Percentiles rank a stretch among this genome's conserved stretches.
These are phyloP conservation scores for Manihot esculenta DNA, from an alignment of 441 rosid species.

Conservation along the genomic window DNA sequence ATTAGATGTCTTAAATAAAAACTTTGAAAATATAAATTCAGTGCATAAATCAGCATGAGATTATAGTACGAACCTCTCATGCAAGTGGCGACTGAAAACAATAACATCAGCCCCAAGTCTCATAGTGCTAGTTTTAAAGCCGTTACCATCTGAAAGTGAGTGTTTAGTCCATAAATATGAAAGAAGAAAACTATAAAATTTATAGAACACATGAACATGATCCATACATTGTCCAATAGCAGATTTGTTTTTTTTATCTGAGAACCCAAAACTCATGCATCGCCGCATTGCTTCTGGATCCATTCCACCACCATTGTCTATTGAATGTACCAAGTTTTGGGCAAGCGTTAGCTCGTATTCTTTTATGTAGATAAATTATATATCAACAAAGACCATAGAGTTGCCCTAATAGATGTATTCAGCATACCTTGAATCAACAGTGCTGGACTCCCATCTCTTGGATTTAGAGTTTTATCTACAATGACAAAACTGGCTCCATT, in stretches of 20 bases:
- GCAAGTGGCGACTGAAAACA: constrained; percentile 75
- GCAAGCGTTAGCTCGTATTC: constrained; percentile 16
- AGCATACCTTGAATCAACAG: constrained; percentile 76
- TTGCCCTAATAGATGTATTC: constrained; percentile 3
- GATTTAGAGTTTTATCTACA: constrained; percentile 76
- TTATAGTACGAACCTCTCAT: constrained; percentile 52
- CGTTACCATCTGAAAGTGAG: constrained; percentile 86
- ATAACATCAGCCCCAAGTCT: constrained; percentile 96
- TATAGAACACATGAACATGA: constrained; percentile 23
- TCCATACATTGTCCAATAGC: constrained; percentile 81
- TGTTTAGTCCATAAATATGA: constrained; percentile 27
- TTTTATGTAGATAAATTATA: constrained; percentile 15
- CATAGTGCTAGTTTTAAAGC: constrained; percentile 99
- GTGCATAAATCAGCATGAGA: constrained; percentile 2
- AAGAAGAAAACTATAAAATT: constrained; percentile 21
- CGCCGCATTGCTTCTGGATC: constrained; percentile 75
- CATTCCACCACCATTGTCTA: constrained; percentile 99
- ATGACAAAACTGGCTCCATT: constrained; percentile 90
- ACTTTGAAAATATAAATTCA: constrained; percentile 9
- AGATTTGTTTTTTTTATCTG: constrained; percentile 71
- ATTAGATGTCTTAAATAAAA: neutral
- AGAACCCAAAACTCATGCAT: constrained; percentile 97
- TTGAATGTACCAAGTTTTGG: constrained; percentile 20
- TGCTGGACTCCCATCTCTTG: constrained; percentile 72
- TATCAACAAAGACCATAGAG: neutral